These are phyloP conservation scores for Cadophora sp. DNA, from an alignment of 2,329 filamentous ascomycete genomes.

Conservation along the genomic window DNA sequence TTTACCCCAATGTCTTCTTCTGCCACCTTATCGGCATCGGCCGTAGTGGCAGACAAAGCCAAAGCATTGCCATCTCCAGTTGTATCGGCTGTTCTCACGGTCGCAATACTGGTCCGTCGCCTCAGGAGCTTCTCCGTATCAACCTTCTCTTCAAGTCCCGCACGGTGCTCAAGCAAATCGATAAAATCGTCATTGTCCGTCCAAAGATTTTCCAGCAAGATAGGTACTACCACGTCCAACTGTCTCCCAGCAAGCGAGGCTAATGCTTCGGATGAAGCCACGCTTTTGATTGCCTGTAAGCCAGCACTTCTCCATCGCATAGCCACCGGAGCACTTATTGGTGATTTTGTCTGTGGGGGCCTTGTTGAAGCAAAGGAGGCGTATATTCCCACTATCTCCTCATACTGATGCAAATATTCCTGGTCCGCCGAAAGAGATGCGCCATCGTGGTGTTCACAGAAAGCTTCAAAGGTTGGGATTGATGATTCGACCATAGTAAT, in stretches of 20 bases:
- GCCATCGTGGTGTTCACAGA: constrained; percentile 88
- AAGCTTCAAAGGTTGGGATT: constrained; percentile 82
- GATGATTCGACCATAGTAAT: constrained; percentile 94
- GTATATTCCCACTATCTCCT: constrained; percentile 81
- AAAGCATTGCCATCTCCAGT: constrained; percentile 68
- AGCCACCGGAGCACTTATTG: constrained; percentile 73
- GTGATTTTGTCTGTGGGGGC: constrained; percentile 55
- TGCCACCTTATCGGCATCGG: constrained; percentile 86
- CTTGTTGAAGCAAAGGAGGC: constrained; percentile 78
- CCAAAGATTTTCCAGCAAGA: constrained; percentile 87
- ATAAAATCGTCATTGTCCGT: constrained; percentile 75
- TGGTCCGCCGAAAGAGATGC: constrained; percentile 86
- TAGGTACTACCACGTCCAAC: constrained; percentile 79
- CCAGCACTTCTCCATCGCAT: constrained; percentile 80
- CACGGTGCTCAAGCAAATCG: constrained; percentile 69
- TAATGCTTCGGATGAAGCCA: constrained; percentile 81
- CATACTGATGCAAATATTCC: constrained; percentile 81
- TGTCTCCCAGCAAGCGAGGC: constrained; percentile 78
- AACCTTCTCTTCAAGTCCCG: constrained; percentile 70
- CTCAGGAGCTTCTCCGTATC: constrained; percentile 68
- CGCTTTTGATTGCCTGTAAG: constrained; percentile 78
- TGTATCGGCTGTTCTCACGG: constrained; percentile 74
- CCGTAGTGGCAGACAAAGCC: constrained; percentile 79
- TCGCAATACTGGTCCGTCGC: constrained; percentile 80
- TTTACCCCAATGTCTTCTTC: constrained; percentile 88